Evolutionary conservation across 2,329 filamentous ascomycete species (phyloP), one percentile per base, ranked within the genome.

Genomic region (Daldinia sp.): DNA sequence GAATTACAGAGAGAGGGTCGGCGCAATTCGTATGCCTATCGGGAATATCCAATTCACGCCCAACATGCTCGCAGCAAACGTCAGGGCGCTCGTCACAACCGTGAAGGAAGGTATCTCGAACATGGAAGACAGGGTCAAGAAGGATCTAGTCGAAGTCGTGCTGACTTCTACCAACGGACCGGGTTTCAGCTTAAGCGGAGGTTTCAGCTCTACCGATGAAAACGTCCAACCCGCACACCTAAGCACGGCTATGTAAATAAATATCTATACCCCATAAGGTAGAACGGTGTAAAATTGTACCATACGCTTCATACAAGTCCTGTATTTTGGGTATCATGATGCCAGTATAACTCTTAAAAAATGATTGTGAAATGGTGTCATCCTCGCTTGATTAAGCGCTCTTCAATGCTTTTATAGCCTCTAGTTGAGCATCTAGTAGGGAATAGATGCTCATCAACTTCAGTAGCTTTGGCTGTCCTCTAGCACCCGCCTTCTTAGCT

Each of bases 11-110:
- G 95, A 99, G 81, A 85, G 90, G 69, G 78, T 89, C 68, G 95
- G 93, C 13, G 92, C 95, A 27, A 87, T 99, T 57, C 85, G 94
- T 62, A 86, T 98, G 83, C 90, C 93, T n/a, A 86, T 99, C 64
- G 95, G 94, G 4, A 93, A 97, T 79, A 79, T 99, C 74, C 90
- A 87, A 1, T 96, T 96, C 79, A 92, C 92, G 5, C 93, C 95
- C 2, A 89, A 95, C 72, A 88, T 95, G 84, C 79, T 99, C 79
- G 87, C 90, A 74, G 87, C 87, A 68, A 99, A 99, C 76, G 85
- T 99, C 76, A 90, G 89, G 78, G 82, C 87, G 21, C 87, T 97
- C 65, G 82, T 98, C 72, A 84, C 85, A 19, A 83, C 88, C 72
- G 76, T 98, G 70, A 96, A 92, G 86, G 87, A 87, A 71, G 92